Percentiles rank a stretch among this genome's conserved stretches.
These are phyloP conservation scores for Alternaria dauci DNA, from an alignment of 2,329 filamentous ascomycete genomes.

Conservation along the genomic window DNA sequence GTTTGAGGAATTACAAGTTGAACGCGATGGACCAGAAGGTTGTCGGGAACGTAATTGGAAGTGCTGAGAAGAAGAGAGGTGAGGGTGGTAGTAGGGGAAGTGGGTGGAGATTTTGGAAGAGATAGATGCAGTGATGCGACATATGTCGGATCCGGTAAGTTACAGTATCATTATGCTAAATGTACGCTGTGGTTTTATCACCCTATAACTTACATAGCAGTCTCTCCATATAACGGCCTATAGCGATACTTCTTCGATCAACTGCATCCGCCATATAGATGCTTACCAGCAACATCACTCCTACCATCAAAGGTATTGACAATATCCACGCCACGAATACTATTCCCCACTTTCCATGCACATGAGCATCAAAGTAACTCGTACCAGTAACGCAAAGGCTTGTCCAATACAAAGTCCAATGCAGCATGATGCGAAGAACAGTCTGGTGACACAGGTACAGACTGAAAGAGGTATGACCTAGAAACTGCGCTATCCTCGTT, in stretches of 20 bases:
- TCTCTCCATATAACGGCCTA: background rate
- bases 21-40: slow-evolving; percentile 60
- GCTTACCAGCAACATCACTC: background rate
- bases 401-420: background rate
- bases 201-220: background rate
- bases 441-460: background rate
- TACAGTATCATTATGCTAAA: too few relatives aligned
- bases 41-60: slow-evolving; percentile 54
- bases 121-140: background rate
- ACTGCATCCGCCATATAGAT: background rate
- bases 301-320: background rate
- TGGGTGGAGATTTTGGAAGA: slow-evolving; percentile 26
- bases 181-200: rapidly evolving
- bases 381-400: background rate
- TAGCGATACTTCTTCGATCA: background rate
- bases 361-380: background rate
- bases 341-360: background rate
- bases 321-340: background rate
- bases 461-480: background rate
- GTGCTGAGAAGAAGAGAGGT: slow-evolving; percentile 14
- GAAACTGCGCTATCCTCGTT: background rate
- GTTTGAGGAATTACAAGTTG: slow-evolving; percentile 67
- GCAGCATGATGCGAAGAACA: background rate
- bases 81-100: background rate
- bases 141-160: too few relatives aligned